Conservation (phyloP, 768 basidiomycete species). For the Pulveroboletus sp. region DNA sequence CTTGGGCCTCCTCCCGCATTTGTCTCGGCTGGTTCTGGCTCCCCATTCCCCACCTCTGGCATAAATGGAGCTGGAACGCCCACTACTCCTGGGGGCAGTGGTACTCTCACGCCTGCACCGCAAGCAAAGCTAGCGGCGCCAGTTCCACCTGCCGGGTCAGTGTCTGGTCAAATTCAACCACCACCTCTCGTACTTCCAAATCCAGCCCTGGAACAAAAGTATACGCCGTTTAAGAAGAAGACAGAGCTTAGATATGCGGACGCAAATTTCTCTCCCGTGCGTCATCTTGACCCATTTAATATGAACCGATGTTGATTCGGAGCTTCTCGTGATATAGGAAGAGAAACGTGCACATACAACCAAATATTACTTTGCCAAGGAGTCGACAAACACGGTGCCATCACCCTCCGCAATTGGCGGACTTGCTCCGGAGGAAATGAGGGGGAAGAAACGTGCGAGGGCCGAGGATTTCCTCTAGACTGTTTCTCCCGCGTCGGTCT, state of each 20-base stretch:
- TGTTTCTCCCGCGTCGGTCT: constrained; percentile 24
- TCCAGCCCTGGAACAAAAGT: constrained; percentile 57
- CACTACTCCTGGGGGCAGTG: constrained; percentile 21
- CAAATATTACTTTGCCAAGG: constrained; percentile 58
- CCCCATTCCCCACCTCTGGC: constrained; percentile 27
- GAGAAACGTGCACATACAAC: constrained; percentile 68
- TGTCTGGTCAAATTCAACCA: constrained; percentile 22
- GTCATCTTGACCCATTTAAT: constrained; percentile 21
- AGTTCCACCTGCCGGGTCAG: constrained; percentile 20
- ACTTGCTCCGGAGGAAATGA: constrained; percentile 49
- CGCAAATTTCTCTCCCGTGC: constrained; percentile 75
- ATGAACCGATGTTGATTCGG: background rate
- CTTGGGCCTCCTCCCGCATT: constrained; percentile 36
- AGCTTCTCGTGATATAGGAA: constrained; percentile 46
- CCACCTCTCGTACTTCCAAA: constrained; percentile 49
- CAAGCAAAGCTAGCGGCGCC: constrained; percentile 4
- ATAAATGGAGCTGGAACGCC: constrained; percentile 21
- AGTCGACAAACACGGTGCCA: constrained; percentile 28
- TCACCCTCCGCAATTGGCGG: constrained; percentile 27
- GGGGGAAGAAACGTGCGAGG: constrained; percentile 81
- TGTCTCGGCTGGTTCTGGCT: constrained; percentile 32
- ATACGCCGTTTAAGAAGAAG: constrained; percentile 72
- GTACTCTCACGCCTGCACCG: constrained; percentile 19
- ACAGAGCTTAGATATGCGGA: constrained; percentile 74
- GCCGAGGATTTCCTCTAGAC: constrained; percentile 80